Evolutionary conservation across 2,329 filamentous ascomycete species (phyloP).

Genomic region (Thelonectria blattea): DNA sequence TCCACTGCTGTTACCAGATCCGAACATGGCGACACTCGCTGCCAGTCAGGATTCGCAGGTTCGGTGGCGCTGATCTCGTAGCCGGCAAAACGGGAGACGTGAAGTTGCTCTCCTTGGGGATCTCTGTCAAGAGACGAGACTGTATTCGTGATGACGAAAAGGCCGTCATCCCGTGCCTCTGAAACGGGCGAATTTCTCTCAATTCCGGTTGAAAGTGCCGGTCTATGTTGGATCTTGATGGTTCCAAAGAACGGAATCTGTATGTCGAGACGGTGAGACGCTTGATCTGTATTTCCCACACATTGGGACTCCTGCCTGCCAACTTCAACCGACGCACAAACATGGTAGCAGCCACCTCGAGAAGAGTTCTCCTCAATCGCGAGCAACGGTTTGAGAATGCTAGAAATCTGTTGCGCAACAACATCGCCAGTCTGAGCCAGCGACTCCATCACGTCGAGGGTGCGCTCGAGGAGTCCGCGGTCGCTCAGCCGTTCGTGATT

Average conservation of each 20-base stretch:
- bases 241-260: conserved; percentile 17
- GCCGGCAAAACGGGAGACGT: not conserved
- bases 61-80: not conserved
- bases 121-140: not conserved
- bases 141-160: not conserved
- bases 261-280: conserved; percentile 20
- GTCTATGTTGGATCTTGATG: conserved; percentile 1
- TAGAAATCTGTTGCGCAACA: not conserved
- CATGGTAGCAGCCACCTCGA: not conserved
- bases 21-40: not conserved
- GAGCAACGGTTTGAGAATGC: not conserved
- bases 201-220: not conserved
- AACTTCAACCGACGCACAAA: conserved; percentile 23
- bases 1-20: not conserved
- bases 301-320: conserved; percentile 36
- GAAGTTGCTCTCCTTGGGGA: not conserved
- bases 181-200: not conserved
- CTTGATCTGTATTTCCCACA: conserved; percentile 20
- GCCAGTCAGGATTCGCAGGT: not conserved
- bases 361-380: not conserved
- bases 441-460: not conserved
- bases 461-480: not conserved
- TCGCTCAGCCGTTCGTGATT: conserved; percentile 6
- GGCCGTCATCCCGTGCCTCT: not conserved
- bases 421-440: not conserved